These are phyloP conservation scores for Ustilago lituana DNA, from an alignment of 1,284 basidiomycete species.

Conservation along the genomic window DNA sequence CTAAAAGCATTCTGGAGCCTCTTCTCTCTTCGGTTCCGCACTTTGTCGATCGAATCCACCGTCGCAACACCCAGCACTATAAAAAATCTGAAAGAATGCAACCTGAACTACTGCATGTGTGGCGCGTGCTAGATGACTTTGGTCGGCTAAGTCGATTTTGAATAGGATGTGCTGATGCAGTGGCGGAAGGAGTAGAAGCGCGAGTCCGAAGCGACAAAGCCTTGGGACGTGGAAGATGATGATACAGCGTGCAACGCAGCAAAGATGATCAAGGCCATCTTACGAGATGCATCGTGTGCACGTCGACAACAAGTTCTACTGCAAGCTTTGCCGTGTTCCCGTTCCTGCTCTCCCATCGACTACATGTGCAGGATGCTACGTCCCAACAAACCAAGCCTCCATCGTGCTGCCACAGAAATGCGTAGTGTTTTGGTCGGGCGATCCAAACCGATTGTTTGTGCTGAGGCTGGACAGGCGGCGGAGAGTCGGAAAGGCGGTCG, in stretches of 20 bases:
- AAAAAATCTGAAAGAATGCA: not conserved
- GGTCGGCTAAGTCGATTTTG: too few species aligned
- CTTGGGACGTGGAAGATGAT: not conserved
- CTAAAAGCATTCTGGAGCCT: slow-evolving; percentile 46
- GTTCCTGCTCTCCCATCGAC: not conserved
- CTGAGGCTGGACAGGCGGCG: slow-evolving; percentile 4
- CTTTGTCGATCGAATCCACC: slow-evolving; percentile 5
- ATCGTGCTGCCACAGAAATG: not conserved
- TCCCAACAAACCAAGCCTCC: not conserved
- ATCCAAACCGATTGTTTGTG: slow-evolving; percentile 2
- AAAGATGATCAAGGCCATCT: not conserved
- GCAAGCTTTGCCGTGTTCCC: not conserved
- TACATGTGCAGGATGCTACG: not conserved
- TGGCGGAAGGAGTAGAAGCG: not conserved
- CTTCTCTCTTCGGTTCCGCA: slow-evolving; percentile 31
- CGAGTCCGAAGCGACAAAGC: too few species aligned
- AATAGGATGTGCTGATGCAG: too few species aligned
- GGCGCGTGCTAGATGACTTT: not conserved
- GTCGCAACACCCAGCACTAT: not conserved
- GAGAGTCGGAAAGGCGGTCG: slow-evolving; percentile 18
- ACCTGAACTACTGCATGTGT: slow-evolving; percentile 1
- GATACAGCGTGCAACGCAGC: not conserved
- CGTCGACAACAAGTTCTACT: slow-evolving; percentile 2
- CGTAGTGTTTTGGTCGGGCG: not conserved
- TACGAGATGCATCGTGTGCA: not conserved